These are phyloP conservation scores for Paraphoma chrysanthemicola DNA, from an alignment of 2,329 filamentous ascomycete genomes.

Conservation along the genomic window DNA sequence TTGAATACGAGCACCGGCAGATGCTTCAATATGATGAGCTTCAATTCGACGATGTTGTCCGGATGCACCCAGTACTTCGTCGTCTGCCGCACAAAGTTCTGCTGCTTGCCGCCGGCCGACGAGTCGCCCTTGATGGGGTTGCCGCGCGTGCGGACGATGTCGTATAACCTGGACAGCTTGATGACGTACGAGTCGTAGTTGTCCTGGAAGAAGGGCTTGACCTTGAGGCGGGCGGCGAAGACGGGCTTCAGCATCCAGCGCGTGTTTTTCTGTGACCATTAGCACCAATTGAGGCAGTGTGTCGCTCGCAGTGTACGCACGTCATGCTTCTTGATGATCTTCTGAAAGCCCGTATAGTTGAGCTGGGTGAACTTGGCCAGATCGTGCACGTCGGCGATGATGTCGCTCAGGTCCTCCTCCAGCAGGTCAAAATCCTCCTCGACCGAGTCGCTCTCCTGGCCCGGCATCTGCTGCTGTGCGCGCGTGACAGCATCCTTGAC, in stretches of 20 bases:
- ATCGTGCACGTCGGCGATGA: slow-evolving; percentile 98
- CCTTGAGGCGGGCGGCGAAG: slow-evolving; percentile 93
- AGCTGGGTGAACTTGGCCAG: slow-evolving; percentile 97
- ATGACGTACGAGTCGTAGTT: slow-evolving; percentile 97
- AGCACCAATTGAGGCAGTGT: slow-evolving; percentile 14
- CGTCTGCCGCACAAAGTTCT: slow-evolving; percentile 94
- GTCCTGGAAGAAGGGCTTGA: slow-evolving; percentile 98
- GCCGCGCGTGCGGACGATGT: slow-evolving; percentile 89
- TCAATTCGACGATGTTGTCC: slow-evolving; percentile 97
- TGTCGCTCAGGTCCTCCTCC: slow-evolving; percentile 94
- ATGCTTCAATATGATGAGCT: slow-evolving; percentile 97
- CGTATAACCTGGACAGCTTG: slow-evolving; percentile 93
- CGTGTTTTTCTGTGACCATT: slow-evolving; percentile 78
- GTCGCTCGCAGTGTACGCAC: slow-evolving; percentile 64
- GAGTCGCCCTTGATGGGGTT: slow-evolving; percentile 93
- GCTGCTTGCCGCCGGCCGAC: slow-evolving; percentile 87
- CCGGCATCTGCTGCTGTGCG: slow-evolving; percentile 29
- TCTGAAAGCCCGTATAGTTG: slow-evolving; percentile 99
- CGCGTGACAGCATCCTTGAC: slow-evolving; percentile 85
- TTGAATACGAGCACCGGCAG: slow-evolving; percentile 97
- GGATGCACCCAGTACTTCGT: slow-evolving; percentile 99
- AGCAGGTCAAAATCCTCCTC: slow-evolving; percentile 95
- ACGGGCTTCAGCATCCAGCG: slow-evolving; percentile 91
- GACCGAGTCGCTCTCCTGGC: slow-evolving; percentile 58
- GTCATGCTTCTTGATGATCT: slow-evolving; percentile 99